A percentile compares a stretch with the other conserved stretches of the same genome.
phyloP scores from a whole-genome alignment of 2,329 filamentous ascomycete species.

The Neonectria ditissima region DNA sequence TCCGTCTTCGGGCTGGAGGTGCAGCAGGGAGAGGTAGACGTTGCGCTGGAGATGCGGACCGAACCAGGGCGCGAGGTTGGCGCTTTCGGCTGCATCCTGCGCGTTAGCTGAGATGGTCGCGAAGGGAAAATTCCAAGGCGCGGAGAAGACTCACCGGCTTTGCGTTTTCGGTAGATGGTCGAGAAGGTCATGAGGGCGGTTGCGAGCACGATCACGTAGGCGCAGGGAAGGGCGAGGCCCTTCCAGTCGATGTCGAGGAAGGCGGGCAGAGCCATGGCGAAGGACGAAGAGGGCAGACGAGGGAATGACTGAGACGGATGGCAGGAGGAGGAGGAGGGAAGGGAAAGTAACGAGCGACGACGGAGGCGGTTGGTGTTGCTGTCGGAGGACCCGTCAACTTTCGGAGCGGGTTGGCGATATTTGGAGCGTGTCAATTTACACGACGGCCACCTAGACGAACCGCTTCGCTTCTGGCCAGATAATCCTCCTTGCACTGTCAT shows the following conservation, averaged over 20 bases:
- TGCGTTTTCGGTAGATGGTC: conserved; percentile 90
- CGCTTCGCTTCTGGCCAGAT: conserved; percentile 40
- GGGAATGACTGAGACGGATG: conserved; percentile 57
- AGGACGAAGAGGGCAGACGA: conserved; percentile 20
- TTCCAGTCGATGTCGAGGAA: conserved; percentile 79
- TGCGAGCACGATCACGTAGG: conserved; percentile 88
- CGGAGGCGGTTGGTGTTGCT: conserved; percentile 1
- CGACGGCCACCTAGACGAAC: conserved; percentile 13
- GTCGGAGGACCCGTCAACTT: neutral
- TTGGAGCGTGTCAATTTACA: conserved; percentile 27
- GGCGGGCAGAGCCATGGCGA: conserved; percentile 36
- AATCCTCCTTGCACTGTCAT: conserved; percentile 28
- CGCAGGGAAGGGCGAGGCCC: conserved; percentile 86
- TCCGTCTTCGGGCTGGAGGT: conserved; percentile 74
- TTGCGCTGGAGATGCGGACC: conserved; percentile 90
- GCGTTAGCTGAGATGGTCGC: neutral
- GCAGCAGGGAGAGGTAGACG: conserved; percentile 91
- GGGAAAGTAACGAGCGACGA: neutral
- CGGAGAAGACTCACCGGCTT: conserved; percentile 71
- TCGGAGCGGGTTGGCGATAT: conserved; percentile 9
- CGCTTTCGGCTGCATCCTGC: conserved; percentile 72
- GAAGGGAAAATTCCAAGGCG: neutral
- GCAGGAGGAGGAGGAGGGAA: conserved; percentile 33
- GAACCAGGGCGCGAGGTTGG: conserved; percentile 95
- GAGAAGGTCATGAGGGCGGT: conserved; percentile 94